Conservation (phyloP, 306 rosid genomes). For the Arachis hypogaea region DNA sequence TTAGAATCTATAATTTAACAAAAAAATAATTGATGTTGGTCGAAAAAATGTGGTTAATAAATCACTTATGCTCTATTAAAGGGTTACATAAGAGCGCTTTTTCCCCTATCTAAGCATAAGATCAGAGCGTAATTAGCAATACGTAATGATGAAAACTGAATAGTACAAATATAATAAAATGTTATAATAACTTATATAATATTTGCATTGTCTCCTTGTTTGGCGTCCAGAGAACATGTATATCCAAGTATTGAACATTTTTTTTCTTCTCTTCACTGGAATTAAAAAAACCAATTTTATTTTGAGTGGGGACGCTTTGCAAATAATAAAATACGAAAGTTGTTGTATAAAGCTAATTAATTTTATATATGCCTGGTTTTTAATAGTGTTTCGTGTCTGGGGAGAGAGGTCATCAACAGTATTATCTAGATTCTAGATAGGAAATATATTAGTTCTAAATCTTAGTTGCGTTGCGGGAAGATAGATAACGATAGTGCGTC, state of each 20-base stretch:
- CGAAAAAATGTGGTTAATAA: no score
- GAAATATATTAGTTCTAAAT: not conserved
- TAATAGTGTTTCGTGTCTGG: not conserved
- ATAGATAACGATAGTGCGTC: conserved; percentile 12
- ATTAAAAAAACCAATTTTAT: not conserved
- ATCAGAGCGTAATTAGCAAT: not conserved
- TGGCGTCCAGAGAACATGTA: conserved; percentile 17
- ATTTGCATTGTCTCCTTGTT: conserved; percentile 9
- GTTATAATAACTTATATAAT: not conserved
- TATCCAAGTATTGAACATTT: not conserved
- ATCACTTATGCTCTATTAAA: no score
- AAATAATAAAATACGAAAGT: not conserved
- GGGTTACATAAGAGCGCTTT: no score
- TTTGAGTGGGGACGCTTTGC: not conserved
- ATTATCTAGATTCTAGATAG: not conserved
- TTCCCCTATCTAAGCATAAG: no score
- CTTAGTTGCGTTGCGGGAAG: not conserved
- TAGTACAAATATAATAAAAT: not conserved
- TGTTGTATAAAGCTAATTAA: not conserved
- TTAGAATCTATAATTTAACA: no score
- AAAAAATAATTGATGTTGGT: no score
- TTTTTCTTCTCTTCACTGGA: not conserved
- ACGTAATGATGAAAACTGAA: not conserved
- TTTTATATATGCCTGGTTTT: conserved; percentile 2
- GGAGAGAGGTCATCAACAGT: not conserved